Percentiles rank a stretch among this genome's conserved stretches.
phyloP scores from a whole-genome alignment of 805 yeast genomes.

The Candida chilensis region DNA sequence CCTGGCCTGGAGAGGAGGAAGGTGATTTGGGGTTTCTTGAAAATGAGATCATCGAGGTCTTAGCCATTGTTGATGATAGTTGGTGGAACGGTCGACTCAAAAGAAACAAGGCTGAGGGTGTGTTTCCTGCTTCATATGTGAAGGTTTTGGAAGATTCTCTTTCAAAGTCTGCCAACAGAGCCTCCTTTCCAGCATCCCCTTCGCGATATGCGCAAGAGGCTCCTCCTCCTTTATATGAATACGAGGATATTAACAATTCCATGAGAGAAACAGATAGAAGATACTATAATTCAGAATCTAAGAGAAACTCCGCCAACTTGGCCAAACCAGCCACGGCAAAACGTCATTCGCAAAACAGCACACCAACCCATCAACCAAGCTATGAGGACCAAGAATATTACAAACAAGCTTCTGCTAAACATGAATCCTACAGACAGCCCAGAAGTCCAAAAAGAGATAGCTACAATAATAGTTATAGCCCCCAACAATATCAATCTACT shows the following conservation, averaged over 20 bases:
- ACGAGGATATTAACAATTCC: not conserved
- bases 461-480: not conserved
- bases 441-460: not conserved
- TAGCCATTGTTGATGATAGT: slow-evolving; percentile 71
- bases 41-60: slow-evolving; percentile 85
- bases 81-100: slow-evolving; percentile 86
- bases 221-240: not conserved
- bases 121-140: slow-evolving; percentile 85
- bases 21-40: slow-evolving; percentile 91
- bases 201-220: not conserved
- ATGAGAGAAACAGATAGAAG: not conserved
- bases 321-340: not conserved
- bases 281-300: not conserved
- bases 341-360: not conserved
- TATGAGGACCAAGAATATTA: not conserved
- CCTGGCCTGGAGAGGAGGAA: slow-evolving; percentile 90
- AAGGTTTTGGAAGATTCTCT: slow-evolving; percentile 33
- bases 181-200: slow-evolving; percentile 4
- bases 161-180: slow-evolving; percentile 5
- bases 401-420: not conserved
- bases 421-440: not conserved
- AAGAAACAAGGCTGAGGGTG: slow-evolving; percentile 76
- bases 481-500: not conserved
- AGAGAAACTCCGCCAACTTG: not conserved
- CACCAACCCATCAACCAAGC: not conserved